These are phyloP conservation scores for Wickerhamiella domercqiae DNA, from an alignment of 805 yeast species.

Conservation along the genomic window DNA sequence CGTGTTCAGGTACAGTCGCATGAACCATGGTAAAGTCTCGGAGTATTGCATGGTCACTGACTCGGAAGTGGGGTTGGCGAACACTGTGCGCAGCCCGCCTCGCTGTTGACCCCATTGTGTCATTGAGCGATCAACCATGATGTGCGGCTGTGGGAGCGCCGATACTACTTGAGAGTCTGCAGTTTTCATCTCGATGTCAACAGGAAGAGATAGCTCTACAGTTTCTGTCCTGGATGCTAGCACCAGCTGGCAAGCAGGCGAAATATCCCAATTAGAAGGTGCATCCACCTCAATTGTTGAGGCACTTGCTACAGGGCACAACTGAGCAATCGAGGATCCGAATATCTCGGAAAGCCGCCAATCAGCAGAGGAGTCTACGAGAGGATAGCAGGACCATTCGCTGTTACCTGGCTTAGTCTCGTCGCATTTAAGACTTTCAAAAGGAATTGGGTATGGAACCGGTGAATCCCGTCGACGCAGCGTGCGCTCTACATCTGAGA, in stretches of 20 bases:
- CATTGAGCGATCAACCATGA: constrained; percentile 65
- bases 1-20: constrained; percentile 68
- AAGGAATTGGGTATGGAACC: constrained; percentile 67
- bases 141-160: constrained; percentile 37
- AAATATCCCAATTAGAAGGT: constrained; percentile 6
- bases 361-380: constrained; percentile 7
- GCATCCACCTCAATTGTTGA: constrained; percentile 6
- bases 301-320: constrained; percentile 37
- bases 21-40: constrained; percentile 87
- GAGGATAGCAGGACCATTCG: constrained; percentile 65
- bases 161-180: constrained; percentile 31
- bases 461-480: constrained; percentile 48
- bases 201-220: constrained; percentile 1
- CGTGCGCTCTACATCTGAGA: constrained; percentile 53
- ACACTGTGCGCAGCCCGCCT: constrained; percentile 73
- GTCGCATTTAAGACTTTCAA: constrained; percentile 63
- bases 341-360: constrained; percentile 52
- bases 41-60: constrained; percentile 43
- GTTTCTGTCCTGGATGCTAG: too few species aligned
- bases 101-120: constrained; percentile 85
- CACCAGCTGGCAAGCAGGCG: too few species aligned
- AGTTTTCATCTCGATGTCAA: constrained; percentile 30
- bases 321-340: constrained; percentile 52
- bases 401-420: constrained; percentile 36
- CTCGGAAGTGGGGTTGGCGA: constrained; percentile 43